phyloP scores from a whole-genome alignment of 441 rosid genomes.

The Pelargonium myrrhifolium region DNA sequence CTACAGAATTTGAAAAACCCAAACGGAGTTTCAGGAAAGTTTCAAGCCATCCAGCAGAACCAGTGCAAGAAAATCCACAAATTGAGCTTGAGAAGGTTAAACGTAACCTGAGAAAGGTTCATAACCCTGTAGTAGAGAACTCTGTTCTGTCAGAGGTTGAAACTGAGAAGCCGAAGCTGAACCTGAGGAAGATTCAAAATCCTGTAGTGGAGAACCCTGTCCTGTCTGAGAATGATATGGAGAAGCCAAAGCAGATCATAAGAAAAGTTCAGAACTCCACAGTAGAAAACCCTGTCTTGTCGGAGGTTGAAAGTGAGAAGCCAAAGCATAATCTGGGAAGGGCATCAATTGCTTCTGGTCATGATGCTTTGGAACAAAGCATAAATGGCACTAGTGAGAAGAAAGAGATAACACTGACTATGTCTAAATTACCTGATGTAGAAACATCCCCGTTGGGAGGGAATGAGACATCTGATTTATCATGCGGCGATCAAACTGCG shows the following conservation, averaged over 20 bases:
- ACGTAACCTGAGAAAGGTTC: constrained; percentile 8
- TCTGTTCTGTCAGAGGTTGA: constrained; percentile 29
- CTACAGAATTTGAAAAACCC: constrained; percentile 37
- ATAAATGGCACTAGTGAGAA: constrained; percentile 5
- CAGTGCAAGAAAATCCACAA: constrained; percentile 9
- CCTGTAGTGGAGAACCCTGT: neutral
- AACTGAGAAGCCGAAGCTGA: constrained; percentile 36
- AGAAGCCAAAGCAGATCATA: constrained; percentile 61
- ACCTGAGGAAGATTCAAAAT: constrained; percentile 21
- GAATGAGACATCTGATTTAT: constrained; percentile 31
- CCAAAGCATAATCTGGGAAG: constrained; percentile 48
- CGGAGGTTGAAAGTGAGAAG: constrained; percentile 54
- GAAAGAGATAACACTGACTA: constrained; percentile 26
- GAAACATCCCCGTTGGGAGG: constrained; percentile 32
- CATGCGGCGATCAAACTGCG: constrained; percentile 24
- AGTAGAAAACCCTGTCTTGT: constrained; percentile 44
- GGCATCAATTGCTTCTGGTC: constrained; percentile 24
- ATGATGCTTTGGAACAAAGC: constrained; percentile 27
- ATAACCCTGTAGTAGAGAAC: constrained; percentile 4
- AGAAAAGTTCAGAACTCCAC: constrained; percentile 78
- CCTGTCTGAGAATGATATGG: constrained; percentile 41
- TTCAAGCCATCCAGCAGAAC: constrained; percentile 18
- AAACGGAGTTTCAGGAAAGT: constrained; percentile 45
- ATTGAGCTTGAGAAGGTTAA: constrained; percentile 18
- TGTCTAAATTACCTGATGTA: constrained; percentile 28